Percentiles rank a stretch among this genome's conserved stretches.
Conservation (phyloP, 345 rosid species). For the Murraya koenigii region DNA sequence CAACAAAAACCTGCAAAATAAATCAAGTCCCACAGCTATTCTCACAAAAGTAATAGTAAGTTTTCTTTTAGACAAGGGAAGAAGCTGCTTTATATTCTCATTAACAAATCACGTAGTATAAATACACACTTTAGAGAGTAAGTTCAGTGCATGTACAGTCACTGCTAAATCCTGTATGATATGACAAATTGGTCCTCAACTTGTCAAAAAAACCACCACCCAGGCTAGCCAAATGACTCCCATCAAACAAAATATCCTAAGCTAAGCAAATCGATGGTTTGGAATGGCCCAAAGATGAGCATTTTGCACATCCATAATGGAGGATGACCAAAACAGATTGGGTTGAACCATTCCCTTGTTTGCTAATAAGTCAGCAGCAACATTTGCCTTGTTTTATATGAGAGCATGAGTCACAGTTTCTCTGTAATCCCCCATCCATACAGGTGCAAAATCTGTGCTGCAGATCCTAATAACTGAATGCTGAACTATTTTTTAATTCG, state of each 20-base stretch:
- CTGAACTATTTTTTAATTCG: neutral
- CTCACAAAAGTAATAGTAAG: neutral
- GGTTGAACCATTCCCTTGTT: neutral
- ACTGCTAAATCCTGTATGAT: neutral
- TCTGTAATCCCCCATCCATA: neutral
- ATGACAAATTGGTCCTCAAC: neutral
- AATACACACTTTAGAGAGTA: neutral
- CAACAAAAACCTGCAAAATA: constrained; percentile 76
- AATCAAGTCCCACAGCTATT: neutral
- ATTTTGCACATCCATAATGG: neutral
- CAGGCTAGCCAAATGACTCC: neutral
- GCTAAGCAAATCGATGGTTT: neutral
- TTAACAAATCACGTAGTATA: no score
- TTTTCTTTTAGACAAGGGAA: no score
- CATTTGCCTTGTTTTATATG: neutral
- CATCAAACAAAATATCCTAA: no score
- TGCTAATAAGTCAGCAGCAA: neutral
- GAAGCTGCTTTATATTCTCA: neutral
- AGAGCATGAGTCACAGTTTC: neutral
- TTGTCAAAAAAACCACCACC: neutral
- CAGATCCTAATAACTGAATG: neutral
- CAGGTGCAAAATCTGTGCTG: neutral
- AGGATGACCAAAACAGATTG: neutral
- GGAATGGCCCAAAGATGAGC: neutral
- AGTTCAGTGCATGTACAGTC: neutral